Percentiles rank a stretch among this genome's conserved stretches.
phyloP scores from a whole-genome alignment of 495 filamentous ascomycete genomes.

The Penicillium tannophilum region DNA sequence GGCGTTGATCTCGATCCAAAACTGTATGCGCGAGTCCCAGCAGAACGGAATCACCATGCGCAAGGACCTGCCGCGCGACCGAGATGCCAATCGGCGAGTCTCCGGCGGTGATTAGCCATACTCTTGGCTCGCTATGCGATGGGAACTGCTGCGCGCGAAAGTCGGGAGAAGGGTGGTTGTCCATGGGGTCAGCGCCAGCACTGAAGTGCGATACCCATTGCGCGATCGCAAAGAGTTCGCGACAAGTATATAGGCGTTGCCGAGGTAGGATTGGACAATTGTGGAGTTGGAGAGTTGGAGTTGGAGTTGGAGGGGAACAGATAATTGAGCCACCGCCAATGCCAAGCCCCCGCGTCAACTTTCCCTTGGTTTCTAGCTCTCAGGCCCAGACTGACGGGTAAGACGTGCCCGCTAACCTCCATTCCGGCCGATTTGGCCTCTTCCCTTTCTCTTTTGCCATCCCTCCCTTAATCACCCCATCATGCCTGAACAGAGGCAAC shows the following conservation, averaged over 20 bases:
- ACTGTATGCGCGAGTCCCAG: slow-evolving; percentile 67
- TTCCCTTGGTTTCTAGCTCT: slow-evolving; percentile 22
- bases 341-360: slow-evolving; percentile 24
- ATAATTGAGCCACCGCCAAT: slow-evolving; percentile 4
- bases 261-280: not conserved
- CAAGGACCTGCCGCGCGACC: slow-evolving; percentile 72
- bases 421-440: slow-evolving; percentile 29
- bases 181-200: slow-evolving; percentile 37
- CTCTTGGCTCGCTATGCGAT: slow-evolving; percentile 59
- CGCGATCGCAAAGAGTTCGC: slow-evolving; percentile 18
- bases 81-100: slow-evolving; percentile 76
- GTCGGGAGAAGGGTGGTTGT: slow-evolving; percentile 41
- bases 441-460: slow-evolving; percentile 20
- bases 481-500: slow-evolving; percentile 50
- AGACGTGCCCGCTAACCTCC: slow-evolving; percentile 11
- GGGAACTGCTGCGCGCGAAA: slow-evolving; percentile 58
- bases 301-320: slow-evolving; percentile 2
- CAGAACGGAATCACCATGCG: slow-evolving; percentile 83
- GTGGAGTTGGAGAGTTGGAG: slow-evolving; percentile 15
- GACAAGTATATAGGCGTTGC: slow-evolving; percentile 4
- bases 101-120: slow-evolving; percentile 88
- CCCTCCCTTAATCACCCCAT: slow-evolving; percentile 22
- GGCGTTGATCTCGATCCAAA: slow-evolving; percentile 43
- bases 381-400: slow-evolving; percentile 1
- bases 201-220: slow-evolving; percentile 37